Evolutionary conservation across 2,329 filamentous ascomycete species (phyloP), one percentile per base, ranked within the genome.

Genomic region (Scedosporium aurantiacum): DNA sequence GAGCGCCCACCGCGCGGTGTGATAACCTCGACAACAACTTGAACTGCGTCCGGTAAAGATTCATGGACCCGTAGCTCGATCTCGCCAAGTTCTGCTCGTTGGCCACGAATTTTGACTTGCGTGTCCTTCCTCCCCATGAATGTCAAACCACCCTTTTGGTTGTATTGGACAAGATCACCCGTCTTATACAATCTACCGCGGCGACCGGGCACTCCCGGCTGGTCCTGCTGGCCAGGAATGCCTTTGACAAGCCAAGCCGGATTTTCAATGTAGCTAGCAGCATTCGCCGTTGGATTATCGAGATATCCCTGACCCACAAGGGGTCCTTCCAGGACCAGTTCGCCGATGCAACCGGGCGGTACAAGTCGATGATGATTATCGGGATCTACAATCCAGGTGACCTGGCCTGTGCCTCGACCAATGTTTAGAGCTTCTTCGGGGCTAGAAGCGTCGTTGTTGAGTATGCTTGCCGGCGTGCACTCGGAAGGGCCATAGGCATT

Each of bases 51-150:
- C 69, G 62, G 1, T 78, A 77, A 40, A 82, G 68, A 23, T 74
- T 72, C 70, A 16, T 72, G 70, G 62, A 80, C 74, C 62, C 80
- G 75, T 61, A 78, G 75, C 64, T 81, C 79, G 6, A 82, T 78
- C 64, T 82, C 79, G 1, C 76, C 76, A n/a, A 85, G 75, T 70
- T 86, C 88, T 59, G 87, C 79, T 61, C 85, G 75, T 65, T 83
- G 85, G 25, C 88, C 88, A 10, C 79, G 76, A 28, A 89, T 72
- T 71, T 90, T 89, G 61, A 87, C 81, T 69, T 86, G 85, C 14
- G 80, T 80, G 66, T 89, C 86, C 65, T 84, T 86, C 58, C 86
- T 78, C 14, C 84, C 84, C 43, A 86, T 74, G 63, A 83, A 85
- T 7, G 78, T 70, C 41, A 86, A 77, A 43, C 82, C 77, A 1